Base-by-base conservation (phyloP, 495 filamentous ascomycete genomes). In the Aspergillus sclerotiicarbonarius region DNA sequence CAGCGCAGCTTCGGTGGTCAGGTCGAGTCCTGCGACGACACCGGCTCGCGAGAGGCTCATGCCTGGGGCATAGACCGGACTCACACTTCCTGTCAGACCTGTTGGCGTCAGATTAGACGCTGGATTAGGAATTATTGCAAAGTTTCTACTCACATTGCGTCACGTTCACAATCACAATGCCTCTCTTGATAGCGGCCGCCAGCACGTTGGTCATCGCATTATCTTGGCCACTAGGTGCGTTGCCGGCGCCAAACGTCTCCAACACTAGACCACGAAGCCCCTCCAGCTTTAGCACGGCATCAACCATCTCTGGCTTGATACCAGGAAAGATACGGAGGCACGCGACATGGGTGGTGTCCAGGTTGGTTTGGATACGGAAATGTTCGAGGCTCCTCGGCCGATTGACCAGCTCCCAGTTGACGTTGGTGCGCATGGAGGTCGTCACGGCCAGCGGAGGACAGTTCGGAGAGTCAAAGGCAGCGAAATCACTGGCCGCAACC, bases 241-340 rank as follows among this genome's bases (percentile, higher is more conserved):
- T 98, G 31, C 94, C 94, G 60, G 92, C 90, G 31, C 94, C 94
- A 71, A 97, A 98, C 0, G 94, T 97, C 77, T 97, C 92, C 25
- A 98, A 78, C 18, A 98, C 86, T 43, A 98, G 73, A 0, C 94
- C 94, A 51, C 87, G 83, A 10, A 98, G 76, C 10, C 86, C 85
- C 5, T 90, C 83, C n/a, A 94, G 71, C 31, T 81, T 79, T 54
- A 98, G 77, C 18, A 98, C 91, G 6, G 87, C 89, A 67, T 96
- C 90, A 13, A 98, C 84, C 91, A 98, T 96, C 62, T 93, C 87
- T 4, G 94, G 91, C 70, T 89, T 88, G 74, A 98, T 96, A 19
- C 94, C 94, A 0, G 94, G 94, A 70, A 98, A 98, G 62, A 98
- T 91, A 16, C 93, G 86, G 58, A 98, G 78, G 68, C 91, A 96